Base-by-base conservation (phyloP, 805 yeast species). In the Saccharomycopsis sp. region DNA sequence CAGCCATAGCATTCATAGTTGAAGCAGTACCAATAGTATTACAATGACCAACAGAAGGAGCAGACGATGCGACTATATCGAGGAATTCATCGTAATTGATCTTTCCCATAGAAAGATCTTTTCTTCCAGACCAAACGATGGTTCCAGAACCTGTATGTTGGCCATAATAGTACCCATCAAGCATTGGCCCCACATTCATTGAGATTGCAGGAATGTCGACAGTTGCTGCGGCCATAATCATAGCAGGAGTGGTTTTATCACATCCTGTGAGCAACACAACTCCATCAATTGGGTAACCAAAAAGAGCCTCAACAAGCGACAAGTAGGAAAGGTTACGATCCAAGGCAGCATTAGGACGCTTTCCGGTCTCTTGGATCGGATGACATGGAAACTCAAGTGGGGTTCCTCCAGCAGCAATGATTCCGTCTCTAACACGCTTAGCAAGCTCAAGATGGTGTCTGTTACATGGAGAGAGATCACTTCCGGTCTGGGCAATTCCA, bases 201-300 rank as follows among this genome's bases (percentile, higher is more conserved):
- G 78, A 76, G 57, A 78, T 74, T 35, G 78, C 73, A 35, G 82
- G 82, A 60, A 80, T 70, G 70, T 78, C 76, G 69, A 77, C 79
- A 65, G 82, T 73, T 29, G 79, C 79, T 75, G 79, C 79, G 55
- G 82, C 82, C 81, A 78, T 78, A 58, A 78, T 72, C 61, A 75
- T 75, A 60, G 82, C 82, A 8, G 82, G 82, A 75, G 78, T 78
- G 66, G 79, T 78, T 68, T 78, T 78, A 66, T 78, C 82, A 69
- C 82, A 78, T 5, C 68, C 68, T 2, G 68, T 63, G 19, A 65
- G 58, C 17, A 65, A 55, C 20, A 65, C 68, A 3, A 65, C 68
- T 2, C 68, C 68, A 47, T 64, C 67, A 15, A 64, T 55, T 22
- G 66, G 66, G 49, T 65, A 65, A 2, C 67, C 67, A 42, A 59